Base-by-base conservation (phyloP, 179 eudicot species). In the Amaranthus tricolor region DNA sequence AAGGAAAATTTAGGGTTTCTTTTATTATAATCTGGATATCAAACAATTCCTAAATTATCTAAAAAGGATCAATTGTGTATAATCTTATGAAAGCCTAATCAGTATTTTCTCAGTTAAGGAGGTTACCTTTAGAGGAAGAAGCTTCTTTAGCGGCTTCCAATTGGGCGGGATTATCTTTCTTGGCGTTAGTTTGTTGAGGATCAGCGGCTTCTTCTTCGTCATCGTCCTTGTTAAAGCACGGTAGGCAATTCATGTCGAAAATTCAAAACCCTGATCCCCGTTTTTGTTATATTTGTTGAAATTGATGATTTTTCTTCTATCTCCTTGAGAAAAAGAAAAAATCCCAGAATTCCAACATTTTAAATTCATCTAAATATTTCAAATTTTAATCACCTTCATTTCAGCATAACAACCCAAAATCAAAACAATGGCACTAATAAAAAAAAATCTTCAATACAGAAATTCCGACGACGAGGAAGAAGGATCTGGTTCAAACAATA, bases 191-290 rank as follows among this genome's bases (percentile, higher is more conserved):
- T 53, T 74, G 73, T 54, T 71, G 82, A 62, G 78, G 60, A 66
- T 74, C 70, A 66, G 21, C 54, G 72, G 73, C 61, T 60, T 82
- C 80, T 21, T 79, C 85, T 43, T 82, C 83, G 45, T 79, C 85
- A 24, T 79, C 87, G 65, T 82, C 85, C 40, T 72, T 77, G 43
- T 72, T 56, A 74, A 84, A 84, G 80, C 87, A 84, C 77, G 87
- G 87, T 68, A 77, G 63, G 78, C 87, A 84, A 79, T 73, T 84
- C 87, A 84, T 84, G 61, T 77, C 80, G 76, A 51, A 45, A 71
- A 71, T 71, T 53, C 68, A 47, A 67, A 21, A 19, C 82, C 82
- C 70, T 74, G 62, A 74, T 71, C 78, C 55, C 78, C 76, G 54
- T 62, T 49, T 16, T 67, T 21, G 68, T 69, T 11, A 15, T 45